phyloP scores from a whole-genome alignment of 495 filamentous ascomycete genomes.

The Penicillium odoratum region DNA sequence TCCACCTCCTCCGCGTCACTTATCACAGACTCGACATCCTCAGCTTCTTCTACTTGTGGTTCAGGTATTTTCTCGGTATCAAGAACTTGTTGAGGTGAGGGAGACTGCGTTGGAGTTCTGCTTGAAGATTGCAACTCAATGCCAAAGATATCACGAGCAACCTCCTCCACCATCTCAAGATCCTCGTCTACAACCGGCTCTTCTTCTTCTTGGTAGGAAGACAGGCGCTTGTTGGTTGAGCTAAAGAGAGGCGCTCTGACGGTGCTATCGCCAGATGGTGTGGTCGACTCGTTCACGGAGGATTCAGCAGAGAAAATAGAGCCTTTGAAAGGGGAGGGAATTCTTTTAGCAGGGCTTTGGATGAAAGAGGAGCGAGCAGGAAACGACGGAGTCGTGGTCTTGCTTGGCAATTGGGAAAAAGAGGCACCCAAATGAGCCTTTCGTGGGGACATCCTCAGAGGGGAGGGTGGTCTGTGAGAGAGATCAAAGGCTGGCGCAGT shows the following conservation, averaged over 20 bases:
- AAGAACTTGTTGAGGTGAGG: neutral
- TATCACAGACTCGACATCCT: neutral
- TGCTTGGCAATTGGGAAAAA: constrained; percentile 30
- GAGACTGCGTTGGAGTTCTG: constrained; percentile 12
- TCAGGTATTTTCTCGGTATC: constrained; percentile 5
- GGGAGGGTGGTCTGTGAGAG: constrained; percentile 29
- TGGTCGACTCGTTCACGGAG: constrained; percentile 1
- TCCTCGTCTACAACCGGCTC: constrained; percentile 12
- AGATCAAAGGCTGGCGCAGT: constrained; percentile 10
- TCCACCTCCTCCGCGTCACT: neutral
- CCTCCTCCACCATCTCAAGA: constrained; percentile 28
- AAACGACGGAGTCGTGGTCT: constrained; percentile 34
- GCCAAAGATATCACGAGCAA: constrained; percentile 29
- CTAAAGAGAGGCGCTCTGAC: neutral
- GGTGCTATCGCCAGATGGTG: neutral
- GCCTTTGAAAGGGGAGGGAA: constrained; percentile 40
- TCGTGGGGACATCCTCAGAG: constrained; percentile 48
- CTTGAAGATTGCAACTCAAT: constrained; percentile 22
- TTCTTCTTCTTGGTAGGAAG: constrained; percentile 1
- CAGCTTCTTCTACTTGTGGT: too few species aligned
- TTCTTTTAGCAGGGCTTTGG: constrained; percentile 45
- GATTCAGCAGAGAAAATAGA: constrained; percentile 23
- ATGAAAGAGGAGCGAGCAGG: constrained; percentile 38
- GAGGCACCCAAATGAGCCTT: constrained; percentile 42
- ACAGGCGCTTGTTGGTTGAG: neutral